A percentile compares a stretch with the other conserved stretches of the same genome.
Conservation (phyloP, 2,329 filamentous ascomycete species). For the Clonostachys rosea region DNA sequence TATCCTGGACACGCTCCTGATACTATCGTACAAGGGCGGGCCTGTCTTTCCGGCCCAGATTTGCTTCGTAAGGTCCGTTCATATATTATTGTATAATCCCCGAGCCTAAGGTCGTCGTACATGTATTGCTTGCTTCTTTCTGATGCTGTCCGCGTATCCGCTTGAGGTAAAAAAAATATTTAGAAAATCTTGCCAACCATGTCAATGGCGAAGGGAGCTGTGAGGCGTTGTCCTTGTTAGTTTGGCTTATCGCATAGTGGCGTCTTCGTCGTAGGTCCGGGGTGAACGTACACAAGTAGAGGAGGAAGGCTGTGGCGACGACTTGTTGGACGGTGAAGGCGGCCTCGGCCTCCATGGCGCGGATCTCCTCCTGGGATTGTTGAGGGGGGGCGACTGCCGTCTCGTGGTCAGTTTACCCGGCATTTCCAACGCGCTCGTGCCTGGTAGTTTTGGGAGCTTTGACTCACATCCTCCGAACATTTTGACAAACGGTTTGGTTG, state of each 20-base stretch:
- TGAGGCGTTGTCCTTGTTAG: neutral
- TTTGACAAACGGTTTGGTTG: conserved; percentile 14
- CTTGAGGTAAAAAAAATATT: conserved; percentile 1
- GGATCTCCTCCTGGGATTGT: conserved; percentile 66
- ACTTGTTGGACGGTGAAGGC: conserved; percentile 63
- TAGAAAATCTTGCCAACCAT: conserved; percentile 40
- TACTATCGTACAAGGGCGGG: conserved; percentile 1
- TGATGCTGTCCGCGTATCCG: no score
- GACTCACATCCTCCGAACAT: conserved; percentile 64
- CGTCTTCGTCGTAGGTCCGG: neutral
- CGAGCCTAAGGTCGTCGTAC: no score
- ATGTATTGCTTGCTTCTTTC: no score
- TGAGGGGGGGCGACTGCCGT: conserved; percentile 61
- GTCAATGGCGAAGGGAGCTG: conserved; percentile 56
- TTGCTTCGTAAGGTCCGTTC: no score
- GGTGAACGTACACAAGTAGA: conserved; percentile 68
- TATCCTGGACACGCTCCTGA: neutral
- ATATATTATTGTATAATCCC: no score
- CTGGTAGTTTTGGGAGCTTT: neutral
- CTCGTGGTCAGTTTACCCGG: neutral
- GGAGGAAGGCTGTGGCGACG: conserved; percentile 57
- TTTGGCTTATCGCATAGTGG: neutral
- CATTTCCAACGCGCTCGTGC: neutral
- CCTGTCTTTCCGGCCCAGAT: no score
- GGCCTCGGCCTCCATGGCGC: conserved; percentile 63